Conservation (phyloP, 805 yeast genomes). For the Starmerella sp. region DNA sequence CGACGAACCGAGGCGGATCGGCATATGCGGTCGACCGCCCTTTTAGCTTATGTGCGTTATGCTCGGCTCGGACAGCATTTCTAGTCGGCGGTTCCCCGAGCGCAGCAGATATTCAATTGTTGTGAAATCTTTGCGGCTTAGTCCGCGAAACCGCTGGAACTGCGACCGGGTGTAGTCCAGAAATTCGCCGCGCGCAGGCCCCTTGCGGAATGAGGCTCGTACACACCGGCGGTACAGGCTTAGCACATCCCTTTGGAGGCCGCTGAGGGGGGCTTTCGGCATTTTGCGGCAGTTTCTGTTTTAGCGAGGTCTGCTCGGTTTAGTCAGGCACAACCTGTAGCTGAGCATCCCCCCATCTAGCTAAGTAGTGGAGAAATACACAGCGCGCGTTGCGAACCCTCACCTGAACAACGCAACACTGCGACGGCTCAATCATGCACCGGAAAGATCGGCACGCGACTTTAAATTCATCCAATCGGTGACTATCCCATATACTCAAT, state of each 20-base stretch:
- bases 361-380: neutral
- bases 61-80: constrained; percentile 58
- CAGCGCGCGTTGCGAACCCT: neutral
- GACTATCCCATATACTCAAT: no score
- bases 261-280: constrained; percentile 24
- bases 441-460: no score
- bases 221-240: constrained; percentile 41
- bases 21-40: neutral
- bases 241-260: constrained; percentile 35
- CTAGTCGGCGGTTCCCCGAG: constrained; percentile 58
- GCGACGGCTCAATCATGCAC: no score
- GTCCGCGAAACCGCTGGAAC: constrained; percentile 43
- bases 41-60: constrained; percentile 47
- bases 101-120: constrained; percentile 78
- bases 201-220: constrained; percentile 38
- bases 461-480: no score
- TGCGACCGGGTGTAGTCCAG: constrained; percentile 43
- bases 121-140: constrained; percentile 69
- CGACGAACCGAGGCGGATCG: constrained; percentile 8
- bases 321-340: neutral
- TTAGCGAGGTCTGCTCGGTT: neutral
- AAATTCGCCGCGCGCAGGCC: constrained; percentile 40
- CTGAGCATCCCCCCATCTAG: neutral
- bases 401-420: neutral
- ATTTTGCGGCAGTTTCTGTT: neutral